Evolutionary conservation across 306 rosid genomes (phyloP).

Genomic region (Quercus rubra): DNA sequence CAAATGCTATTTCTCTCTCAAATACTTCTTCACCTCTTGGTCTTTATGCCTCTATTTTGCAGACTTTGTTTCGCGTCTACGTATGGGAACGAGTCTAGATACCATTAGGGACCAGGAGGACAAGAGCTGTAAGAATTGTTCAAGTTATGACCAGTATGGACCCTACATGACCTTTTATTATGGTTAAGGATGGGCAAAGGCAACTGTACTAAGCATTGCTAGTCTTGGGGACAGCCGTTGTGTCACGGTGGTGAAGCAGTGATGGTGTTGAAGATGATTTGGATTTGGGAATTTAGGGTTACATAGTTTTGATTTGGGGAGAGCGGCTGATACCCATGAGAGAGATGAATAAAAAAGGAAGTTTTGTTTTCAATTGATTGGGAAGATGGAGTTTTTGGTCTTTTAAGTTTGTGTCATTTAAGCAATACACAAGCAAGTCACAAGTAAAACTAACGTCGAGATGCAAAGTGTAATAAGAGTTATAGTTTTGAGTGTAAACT

Average conservation of each 20-base stretch:
- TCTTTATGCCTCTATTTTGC: constrained; percentile 38
- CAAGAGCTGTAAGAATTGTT: constrained; percentile 29
- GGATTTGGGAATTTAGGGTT: too few species aligned
- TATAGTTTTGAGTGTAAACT: too few species aligned
- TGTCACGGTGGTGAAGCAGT: too few species aligned
- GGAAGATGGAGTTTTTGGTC: too few species aligned
- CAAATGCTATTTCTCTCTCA: constrained; percentile 40
- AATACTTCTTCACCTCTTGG: constrained; percentile 35
- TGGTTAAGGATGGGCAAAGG: constrained; percentile 31
- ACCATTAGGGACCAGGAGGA: constrained; percentile 48
- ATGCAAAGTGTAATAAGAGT: too few species aligned
- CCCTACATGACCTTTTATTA: constrained; percentile 24
- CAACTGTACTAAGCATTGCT: constrained; percentile 45
- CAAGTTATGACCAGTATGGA: constrained; percentile 34
- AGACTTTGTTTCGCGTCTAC: constrained; percentile 37
- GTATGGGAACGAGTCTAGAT: constrained; percentile 30
- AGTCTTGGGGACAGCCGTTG: constrained; percentile 27
- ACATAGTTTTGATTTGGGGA: too few species aligned
- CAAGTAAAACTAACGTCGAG: accelerated
- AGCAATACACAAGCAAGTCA: too few species aligned
- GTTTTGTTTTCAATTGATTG: too few species aligned
- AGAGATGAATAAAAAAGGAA: too few species aligned
- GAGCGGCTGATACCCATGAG: too few species aligned
- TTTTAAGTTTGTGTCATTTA: too few species aligned
- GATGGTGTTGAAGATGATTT: too few species aligned